phyloP scores from a whole-genome alignment of 2,329 filamentous ascomycete genomes.

The Fusarium sp. region DNA sequence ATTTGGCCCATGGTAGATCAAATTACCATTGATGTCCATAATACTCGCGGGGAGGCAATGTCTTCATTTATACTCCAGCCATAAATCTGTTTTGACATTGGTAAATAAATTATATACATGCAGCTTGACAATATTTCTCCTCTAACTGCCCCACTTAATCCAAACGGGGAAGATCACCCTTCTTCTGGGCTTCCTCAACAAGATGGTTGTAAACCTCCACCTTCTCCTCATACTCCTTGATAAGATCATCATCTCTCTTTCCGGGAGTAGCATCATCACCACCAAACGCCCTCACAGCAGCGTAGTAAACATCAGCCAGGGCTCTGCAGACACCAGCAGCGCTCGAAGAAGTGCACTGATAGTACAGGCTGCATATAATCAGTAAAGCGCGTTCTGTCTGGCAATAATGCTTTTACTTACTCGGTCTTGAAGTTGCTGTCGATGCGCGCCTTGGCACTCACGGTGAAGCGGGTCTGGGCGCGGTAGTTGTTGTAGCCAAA shows the following conservation, averaged over 20 bases:
- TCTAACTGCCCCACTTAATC: background rate
- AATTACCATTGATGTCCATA: too few species aligned
- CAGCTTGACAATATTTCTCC: fast-evolving
- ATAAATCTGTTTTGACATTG: too few species aligned
- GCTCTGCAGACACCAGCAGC: conserved; percentile 48
- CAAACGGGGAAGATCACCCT: conserved; percentile 48
- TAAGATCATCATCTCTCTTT: conserved; percentile 46
- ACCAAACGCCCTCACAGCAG: conserved; percentile 55
- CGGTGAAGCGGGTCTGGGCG: conserved; percentile 60
- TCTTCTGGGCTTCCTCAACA: conserved; percentile 53
- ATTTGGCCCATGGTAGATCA: too few species aligned
- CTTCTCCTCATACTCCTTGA: conserved; percentile 52
- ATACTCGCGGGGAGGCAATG: too few species aligned
- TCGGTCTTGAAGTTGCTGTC: conserved; percentile 64
- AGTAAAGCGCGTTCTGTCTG: background rate
- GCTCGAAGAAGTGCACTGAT: conserved; percentile 50
- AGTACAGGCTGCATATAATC: conserved; percentile 50
- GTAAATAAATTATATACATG: background rate
- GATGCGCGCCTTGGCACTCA: conserved; percentile 57
- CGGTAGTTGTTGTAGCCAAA: conserved; percentile 69
- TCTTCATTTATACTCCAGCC: too few species aligned
- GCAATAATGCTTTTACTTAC: conserved; percentile 46
- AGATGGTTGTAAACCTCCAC: conserved; percentile 52
- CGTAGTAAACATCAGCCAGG: conserved; percentile 58
- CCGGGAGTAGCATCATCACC: conserved; percentile 49